Evolutionary conservation across 2,329 filamentous ascomycete species (phyloP).

Genomic region (Ophiocordyceps australis): DNA sequence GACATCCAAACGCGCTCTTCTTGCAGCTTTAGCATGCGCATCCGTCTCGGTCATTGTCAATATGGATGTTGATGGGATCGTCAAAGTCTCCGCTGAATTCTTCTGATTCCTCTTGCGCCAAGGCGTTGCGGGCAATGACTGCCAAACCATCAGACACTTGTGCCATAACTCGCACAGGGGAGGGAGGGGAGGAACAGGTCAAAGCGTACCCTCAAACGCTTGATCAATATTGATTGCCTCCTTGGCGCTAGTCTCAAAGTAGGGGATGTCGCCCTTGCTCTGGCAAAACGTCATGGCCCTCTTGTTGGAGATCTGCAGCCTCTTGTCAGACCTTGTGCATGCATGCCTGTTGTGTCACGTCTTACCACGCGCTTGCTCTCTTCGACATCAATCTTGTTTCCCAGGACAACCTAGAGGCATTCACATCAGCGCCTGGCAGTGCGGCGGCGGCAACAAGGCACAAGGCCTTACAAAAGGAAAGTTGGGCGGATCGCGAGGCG

Average conservation of each 20-base stretch:
- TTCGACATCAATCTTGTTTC: slow-evolving; percentile 98
- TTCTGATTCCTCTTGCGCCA: slow-evolving; percentile 92
- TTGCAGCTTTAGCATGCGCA: slow-evolving; percentile 81
- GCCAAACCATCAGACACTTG: slow-evolving; percentile 1
- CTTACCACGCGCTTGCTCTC: slow-evolving; percentile 85
- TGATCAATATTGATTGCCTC: slow-evolving; percentile 96
- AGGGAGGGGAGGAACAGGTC: background rate
- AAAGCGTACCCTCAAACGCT: slow-evolving; percentile 42
- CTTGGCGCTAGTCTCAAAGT: slow-evolving; percentile 98
- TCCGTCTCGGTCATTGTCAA: slow-evolving; percentile 82
- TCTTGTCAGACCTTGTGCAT: slow-evolving; percentile 1
- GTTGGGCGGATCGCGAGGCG: slow-evolving; percentile 86
- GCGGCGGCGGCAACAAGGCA: background rate
- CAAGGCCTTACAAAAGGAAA: slow-evolving; percentile 79
- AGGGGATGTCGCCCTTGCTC: slow-evolving; percentile 91
- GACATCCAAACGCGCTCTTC: too few relatives aligned
- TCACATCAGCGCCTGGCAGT: slow-evolving; percentile 8
- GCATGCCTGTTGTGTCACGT: slow-evolving; percentile 1
- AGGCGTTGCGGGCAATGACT: slow-evolving; percentile 93
- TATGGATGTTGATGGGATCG: slow-evolving; percentile 95
- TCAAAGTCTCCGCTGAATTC: slow-evolving; percentile 96
- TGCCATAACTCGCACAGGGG: too few relatives aligned
- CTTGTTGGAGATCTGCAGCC: slow-evolving; percentile 71
- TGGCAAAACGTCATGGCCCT: slow-evolving; percentile 95
- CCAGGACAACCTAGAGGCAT: slow-evolving; percentile 81